These are phyloP conservation scores for Naegleria fowleri DNA, from an alignment of 208 protist species.

Conservation along the genomic window DNA sequence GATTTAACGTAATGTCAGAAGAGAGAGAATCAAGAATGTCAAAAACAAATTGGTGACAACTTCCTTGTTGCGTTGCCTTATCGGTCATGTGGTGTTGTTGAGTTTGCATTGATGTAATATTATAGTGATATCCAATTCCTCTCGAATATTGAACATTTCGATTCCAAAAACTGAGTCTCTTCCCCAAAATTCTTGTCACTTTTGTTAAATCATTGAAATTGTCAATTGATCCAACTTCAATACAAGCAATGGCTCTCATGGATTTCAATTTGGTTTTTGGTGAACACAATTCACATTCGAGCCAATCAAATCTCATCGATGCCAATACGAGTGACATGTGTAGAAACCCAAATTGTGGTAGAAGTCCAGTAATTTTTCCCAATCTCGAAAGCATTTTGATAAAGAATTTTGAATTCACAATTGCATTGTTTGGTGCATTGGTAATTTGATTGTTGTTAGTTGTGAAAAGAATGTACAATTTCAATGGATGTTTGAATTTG, in stretches of 20 bases:
- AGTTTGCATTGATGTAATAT: background rate
- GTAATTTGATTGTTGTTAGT: background rate
- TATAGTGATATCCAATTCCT: slow-evolving; percentile 3
- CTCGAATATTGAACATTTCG: background rate
- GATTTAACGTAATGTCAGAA: background rate
- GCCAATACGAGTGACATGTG: background rate
- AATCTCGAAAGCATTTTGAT: background rate
- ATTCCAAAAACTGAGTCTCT: background rate
- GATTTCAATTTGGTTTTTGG: background rate
- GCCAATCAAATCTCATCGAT: background rate
- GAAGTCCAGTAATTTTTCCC: background rate
- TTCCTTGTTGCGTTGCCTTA: background rate
- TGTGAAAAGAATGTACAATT: background rate
- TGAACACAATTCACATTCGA: background rate
- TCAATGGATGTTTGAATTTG: background rate
- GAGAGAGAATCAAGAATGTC: background rate
- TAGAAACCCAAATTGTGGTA: background rate
- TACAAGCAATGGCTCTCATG: background rate
- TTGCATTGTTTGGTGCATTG: background rate
- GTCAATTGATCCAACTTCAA: background rate
- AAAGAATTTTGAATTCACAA: background rate
- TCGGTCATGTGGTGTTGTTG: background rate
- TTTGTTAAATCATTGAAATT: background rate
- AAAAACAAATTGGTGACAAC: background rate
- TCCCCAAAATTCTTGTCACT: background rate